A percentile compares a stretch with the other conserved stretches of the same genome.
Conservation (phyloP, 768 basidiomycete species). For the Podaxis sp. region DNA sequence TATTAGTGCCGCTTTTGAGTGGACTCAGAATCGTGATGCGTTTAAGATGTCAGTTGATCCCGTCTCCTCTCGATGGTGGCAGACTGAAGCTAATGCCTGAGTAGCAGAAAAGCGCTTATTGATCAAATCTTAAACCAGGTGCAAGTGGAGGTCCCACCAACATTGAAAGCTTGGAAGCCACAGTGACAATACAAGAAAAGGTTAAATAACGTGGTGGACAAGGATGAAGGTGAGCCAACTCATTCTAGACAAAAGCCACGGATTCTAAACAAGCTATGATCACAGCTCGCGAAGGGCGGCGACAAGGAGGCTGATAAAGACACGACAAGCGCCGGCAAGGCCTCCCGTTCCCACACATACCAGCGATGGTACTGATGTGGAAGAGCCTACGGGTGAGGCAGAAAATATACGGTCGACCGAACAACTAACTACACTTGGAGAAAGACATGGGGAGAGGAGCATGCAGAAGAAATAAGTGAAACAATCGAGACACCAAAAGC, state of each 20-base stretch:
- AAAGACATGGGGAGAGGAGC: constrained; percentile 8
- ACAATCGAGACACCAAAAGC: constrained; percentile 29
- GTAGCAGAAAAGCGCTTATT: constrained; percentile 74
- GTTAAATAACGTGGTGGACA: constrained; percentile 64
- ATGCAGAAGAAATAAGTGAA: constrained; percentile 13
- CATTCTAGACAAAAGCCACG: neutral
- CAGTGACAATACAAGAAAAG: constrained; percentile 85
- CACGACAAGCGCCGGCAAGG: constrained; percentile 22
- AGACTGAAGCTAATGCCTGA: neutral
- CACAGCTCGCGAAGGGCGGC: constrained; percentile 31
- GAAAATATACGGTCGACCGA: constrained; percentile 24
- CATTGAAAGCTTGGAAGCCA: constrained; percentile 84
- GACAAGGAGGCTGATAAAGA: constrained; percentile 31
- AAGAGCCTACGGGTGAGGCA: constrained; percentile 42
- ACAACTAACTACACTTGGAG: neutral
- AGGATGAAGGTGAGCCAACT: constrained; percentile 65
- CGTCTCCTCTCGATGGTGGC: neutral
- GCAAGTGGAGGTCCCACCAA: constrained; percentile 64
- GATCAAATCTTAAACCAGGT: constrained; percentile 73
- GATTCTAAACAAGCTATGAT: constrained; percentile 8
- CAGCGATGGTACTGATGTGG: too few relatives aligned
- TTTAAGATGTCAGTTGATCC: constrained; percentile 61
- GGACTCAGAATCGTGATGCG: constrained; percentile 70
- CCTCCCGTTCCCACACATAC: too few relatives aligned
- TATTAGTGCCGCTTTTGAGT: constrained; percentile 61